Base-by-base conservation (phyloP, 164 flowering plant species). In the Sedum album region DNA sequence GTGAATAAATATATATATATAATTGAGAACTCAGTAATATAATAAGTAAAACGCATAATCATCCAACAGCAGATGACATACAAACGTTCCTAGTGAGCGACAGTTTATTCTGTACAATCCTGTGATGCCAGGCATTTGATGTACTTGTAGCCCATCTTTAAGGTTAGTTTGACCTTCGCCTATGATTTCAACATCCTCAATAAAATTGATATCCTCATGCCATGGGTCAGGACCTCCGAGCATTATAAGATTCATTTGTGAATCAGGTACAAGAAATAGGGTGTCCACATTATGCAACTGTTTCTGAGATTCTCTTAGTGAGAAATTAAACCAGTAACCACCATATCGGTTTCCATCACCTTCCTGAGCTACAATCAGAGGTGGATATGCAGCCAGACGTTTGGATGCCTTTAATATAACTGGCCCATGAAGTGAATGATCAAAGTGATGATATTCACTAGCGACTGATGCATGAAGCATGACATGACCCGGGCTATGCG, bases 221-320 rank as follows among this genome's bases (percentile, higher is more conserved):
- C 98, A 91, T 60, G 38, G 78, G 73, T 87, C 87, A 68, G 98
- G 98, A 71, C 98, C 98, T 66, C 97, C 98, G 61, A 71, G 48
- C 76, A 91, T 89, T 75, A 78, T 64, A 20, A 89, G 75, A 78
- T 91, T 88, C 39, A 88, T 23, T 65, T 79, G 73, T 66, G 98
- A 81, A 73, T 88, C 90, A 72, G 95, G 96, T 48, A 68, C 91
- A 78, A 94, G 96, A 82, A 80, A 79, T 66, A 91, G 57, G 69
- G 74, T 66, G 31, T 83, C 82, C 81, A 86, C 48, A 72, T 69
- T 74, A 66, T 69, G 69, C 65, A 79, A 66, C 71, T 75, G 78
- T 69, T 69, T 66, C 57, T 62, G 71, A 68, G 83, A 71, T 74
- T 79, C 83, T 68, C 69, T 67, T 65, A 65, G 70, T 64, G 73